phyloP scores from a whole-genome alignment of 352 stramenopile species.

The Thraustotheca clavata region DNA sequence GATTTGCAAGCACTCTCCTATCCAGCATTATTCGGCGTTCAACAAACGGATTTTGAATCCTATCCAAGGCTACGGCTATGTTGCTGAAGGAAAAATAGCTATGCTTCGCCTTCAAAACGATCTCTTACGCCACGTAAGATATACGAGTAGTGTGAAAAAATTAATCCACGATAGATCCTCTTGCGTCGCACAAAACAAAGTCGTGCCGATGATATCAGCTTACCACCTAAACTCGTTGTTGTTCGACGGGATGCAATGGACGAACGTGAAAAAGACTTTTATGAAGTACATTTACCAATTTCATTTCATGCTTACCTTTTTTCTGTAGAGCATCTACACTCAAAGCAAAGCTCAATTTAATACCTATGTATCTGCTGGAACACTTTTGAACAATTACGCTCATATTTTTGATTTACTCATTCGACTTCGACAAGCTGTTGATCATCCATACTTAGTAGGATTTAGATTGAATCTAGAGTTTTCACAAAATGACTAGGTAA shows the following conservation, averaged over 20 bases:
- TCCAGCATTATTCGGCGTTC: slow-evolving; percentile 97
- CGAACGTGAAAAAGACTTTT: slow-evolving; percentile 97
- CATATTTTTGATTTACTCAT: slow-evolving; percentile 98
- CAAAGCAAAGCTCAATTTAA: slow-evolving; percentile 97
- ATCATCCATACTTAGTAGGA: slow-evolving; percentile 96
- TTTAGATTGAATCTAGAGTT: background rate
- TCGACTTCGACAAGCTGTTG: slow-evolving; percentile 94
- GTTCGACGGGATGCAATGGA: slow-evolving; percentile 80
- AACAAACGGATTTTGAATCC: slow-evolving; percentile 98
- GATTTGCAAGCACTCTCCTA: slow-evolving; percentile 88
- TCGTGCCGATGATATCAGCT: slow-evolving; percentile 91
- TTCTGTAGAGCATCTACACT: slow-evolving; percentile 83
- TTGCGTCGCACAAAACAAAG: slow-evolving; percentile 97
- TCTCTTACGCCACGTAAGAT: slow-evolving; percentile 75
- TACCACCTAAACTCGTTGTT: slow-evolving; percentile 82
- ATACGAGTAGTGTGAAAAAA: slow-evolving; percentile 20
- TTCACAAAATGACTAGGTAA: slow-evolving; percentile 26
- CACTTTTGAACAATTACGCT: slow-evolving; percentile 99
- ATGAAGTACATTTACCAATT: slow-evolving; percentile 77
- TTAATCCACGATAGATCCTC: slow-evolving; percentile 64
- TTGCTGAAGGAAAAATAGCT: slow-evolving; percentile 86
- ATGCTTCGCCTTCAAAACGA: slow-evolving; percentile 96
- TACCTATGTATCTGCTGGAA: slow-evolving; percentile 96
- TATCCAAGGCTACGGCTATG: slow-evolving; percentile 94
- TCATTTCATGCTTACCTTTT: background rate